Evolutionary conservation across 805 yeast genomes (phyloP).

Genomic region (Suhomyces tanzawaensis): DNA sequence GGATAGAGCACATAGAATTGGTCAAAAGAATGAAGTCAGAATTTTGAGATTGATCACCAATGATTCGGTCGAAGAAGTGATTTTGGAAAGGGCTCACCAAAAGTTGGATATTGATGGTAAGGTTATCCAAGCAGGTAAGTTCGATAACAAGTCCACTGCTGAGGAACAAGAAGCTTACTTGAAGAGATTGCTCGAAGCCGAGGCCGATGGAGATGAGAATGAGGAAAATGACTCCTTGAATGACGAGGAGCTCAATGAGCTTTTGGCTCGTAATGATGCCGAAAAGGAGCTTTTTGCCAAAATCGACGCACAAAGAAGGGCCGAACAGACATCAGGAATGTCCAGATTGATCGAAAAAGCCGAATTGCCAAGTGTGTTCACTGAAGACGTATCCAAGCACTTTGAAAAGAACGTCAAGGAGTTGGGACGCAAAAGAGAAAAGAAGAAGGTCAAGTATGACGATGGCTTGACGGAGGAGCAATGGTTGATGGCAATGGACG

Average conservation of each 20-base stretch:
- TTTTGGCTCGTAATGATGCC: conserved; percentile 64
- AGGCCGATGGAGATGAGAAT: conserved; percentile 51
- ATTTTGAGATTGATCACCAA: conserved; percentile 76
- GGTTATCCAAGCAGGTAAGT: conserved; percentile 89
- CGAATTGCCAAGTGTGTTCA: conserved; percentile 25
- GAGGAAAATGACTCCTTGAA: conserved; percentile 58
- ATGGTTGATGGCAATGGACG: conserved; percentile 66
- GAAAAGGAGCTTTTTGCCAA: conserved; percentile 55
- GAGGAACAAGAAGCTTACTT: conserved; percentile 84
- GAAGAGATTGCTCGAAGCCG: conserved; percentile 69
- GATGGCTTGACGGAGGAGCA: conserved; percentile 46
- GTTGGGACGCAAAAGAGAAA: conserved; percentile 25
- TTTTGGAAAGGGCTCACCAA: conserved; percentile 77
- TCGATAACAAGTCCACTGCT: conserved; percentile 80
- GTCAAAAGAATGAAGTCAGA: conserved; percentile 84
- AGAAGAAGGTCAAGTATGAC: conserved; percentile 30
- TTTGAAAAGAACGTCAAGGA: conserved; percentile 25
- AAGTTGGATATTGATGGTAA: conserved; percentile 85
- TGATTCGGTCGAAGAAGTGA: conserved; percentile 81
- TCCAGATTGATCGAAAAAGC: conserved; percentile 22
- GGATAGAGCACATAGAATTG: conserved; percentile 87
- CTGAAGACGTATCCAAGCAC: conserved; percentile 27
- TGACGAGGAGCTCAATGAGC: conserved; percentile 70
- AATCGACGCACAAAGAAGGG: conserved; percentile 58
- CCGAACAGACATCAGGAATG: conserved; percentile 14